Evolutionary conservation across 306 rosid species (phyloP), one percentile per base, ranked within the genome.

Genomic region (Ormosia emarginata): DNA sequence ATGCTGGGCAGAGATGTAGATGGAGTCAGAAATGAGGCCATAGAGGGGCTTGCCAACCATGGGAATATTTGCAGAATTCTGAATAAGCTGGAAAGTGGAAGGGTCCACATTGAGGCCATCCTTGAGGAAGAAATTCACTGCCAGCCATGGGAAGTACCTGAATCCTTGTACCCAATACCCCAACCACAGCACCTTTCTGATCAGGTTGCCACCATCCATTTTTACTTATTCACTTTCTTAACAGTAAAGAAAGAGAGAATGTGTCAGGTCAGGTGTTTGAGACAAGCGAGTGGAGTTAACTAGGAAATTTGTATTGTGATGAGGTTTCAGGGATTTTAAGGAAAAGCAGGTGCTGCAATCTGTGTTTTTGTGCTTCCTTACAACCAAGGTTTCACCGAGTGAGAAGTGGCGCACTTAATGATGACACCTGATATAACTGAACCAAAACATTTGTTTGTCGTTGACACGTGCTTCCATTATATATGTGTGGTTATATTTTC

Each of bases 111-210:
- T 83, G 63, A 95, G 89, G 0, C 83, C 91, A 79, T 95, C 99
- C 64, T 95, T 95, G 59, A 95, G 97, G 83, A 88, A 95, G 84
- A 93, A 95, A 81, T 80, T 90, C 55, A 95, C 92, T 8, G 86
- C 97, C 84, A 95, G 85, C 99, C 98, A 93, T 73, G 98, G 94
- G 47, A 90, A 87, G 52, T 98, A 92, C 77, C 98, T 88, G 85
- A 95, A 88, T 37, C 99, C 99, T 77, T 95, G 99, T 6, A 92
- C 96, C 94, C 92, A 95, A 72, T 41, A 93, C 2, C 98, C 98
- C 80, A 92, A 47, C 6, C 97, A 98, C 83, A 95, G 73, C 33
- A 93, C 66, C 71, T 71, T 87, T 77, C 84, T 84, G 82, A 75
- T 86, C 79, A 85, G 82, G 74, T 82, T 78, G 7, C 69, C 76